These are phyloP conservation scores for Eruca vesicaria DNA, from an alignment of 441 rosid genomes.

Conservation along the genomic window DNA sequence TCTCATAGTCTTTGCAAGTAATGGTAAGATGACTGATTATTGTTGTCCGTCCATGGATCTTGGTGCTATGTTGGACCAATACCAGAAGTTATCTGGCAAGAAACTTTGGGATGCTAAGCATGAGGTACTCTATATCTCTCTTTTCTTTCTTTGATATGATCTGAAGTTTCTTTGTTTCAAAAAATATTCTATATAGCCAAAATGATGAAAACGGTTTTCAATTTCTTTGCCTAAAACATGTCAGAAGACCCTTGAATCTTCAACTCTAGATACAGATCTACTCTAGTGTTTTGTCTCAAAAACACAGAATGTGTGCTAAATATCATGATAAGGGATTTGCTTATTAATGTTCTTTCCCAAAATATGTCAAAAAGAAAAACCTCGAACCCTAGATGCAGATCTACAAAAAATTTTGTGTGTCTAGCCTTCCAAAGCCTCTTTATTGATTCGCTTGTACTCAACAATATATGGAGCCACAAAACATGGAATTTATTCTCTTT, in stretches of 20 bases:
- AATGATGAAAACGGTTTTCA: slow-evolving; percentile 11
- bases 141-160: background rate
- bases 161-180: slow-evolving; percentile 6
- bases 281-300: slow-evolving; percentile 27
- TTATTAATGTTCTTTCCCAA: slow-evolving; percentile 36
- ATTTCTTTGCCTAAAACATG: slow-evolving; percentile 27
- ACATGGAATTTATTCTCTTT: slow-evolving; percentile 33
- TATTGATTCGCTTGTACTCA: slow-evolving; percentile 36
- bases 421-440: slow-evolving; percentile 13
- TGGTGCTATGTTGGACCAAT: slow-evolving; percentile 71
- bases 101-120: slow-evolving; percentile 94
- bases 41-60: slow-evolving; percentile 71
- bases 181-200: slow-evolving; percentile 7
- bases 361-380: slow-evolving; percentile 41
- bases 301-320: slow-evolving; percentile 25
- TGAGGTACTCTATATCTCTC: slow-evolving; percentile 56
- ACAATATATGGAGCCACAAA: slow-evolving; percentile 41
- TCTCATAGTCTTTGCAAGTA: slow-evolving; percentile 65
- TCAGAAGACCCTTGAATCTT: slow-evolving; percentile 14
- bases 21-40: slow-evolving; percentile 80
- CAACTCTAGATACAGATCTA: slow-evolving; percentile 36
- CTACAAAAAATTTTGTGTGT: slow-evolving; percentile 47
- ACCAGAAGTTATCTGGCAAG: slow-evolving; percentile 73
- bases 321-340: slow-evolving; percentile 13
- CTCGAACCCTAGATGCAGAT: slow-evolving; percentile 53